Evolutionary conservation across 2,329 filamentous ascomycete genomes (phyloP).

Genomic region (Orbilia javanica): DNA sequence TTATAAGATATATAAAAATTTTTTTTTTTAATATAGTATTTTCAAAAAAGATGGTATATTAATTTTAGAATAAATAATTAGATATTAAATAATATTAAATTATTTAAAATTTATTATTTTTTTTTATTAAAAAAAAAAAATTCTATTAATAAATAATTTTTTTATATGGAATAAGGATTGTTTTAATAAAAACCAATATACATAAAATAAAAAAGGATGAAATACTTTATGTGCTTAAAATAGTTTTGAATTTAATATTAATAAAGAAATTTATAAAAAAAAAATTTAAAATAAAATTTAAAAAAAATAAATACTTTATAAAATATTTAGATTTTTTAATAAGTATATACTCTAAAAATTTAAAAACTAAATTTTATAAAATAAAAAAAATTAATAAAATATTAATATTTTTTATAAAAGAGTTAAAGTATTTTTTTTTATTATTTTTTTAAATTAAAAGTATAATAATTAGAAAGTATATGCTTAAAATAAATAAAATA

Average conservation of each 20-base stretch:
- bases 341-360: no score
- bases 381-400: not conserved
- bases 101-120: no score
- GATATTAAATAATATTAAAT: no score
- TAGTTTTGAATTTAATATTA: slow-evolving; percentile 16
- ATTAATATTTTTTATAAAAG: no score
- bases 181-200: slow-evolving; percentile 5
- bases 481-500: not conserved
- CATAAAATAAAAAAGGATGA: slow-evolving; percentile 8
- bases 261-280: slow-evolving; percentile 4
- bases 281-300: slow-evolving; percentile 14
- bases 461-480: not conserved
- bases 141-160: slow-evolving; percentile 1
- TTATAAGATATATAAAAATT: slow-evolving; percentile 11
- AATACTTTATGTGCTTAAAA: not conserved
- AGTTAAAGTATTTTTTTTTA: not conserved
- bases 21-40: slow-evolving; percentile 2
- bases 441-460: slow-evolving; percentile 8
- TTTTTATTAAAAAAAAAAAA: no score
- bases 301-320: not conserved
- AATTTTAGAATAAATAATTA: no score
- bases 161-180: not conserved
- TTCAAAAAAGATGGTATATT: no score
- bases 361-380: no score
- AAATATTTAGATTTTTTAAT: no score